Evolutionary conservation across 495 filamentous ascomycete genomes (phyloP).

Genomic region (Rhizodiscina lignyota): DNA sequence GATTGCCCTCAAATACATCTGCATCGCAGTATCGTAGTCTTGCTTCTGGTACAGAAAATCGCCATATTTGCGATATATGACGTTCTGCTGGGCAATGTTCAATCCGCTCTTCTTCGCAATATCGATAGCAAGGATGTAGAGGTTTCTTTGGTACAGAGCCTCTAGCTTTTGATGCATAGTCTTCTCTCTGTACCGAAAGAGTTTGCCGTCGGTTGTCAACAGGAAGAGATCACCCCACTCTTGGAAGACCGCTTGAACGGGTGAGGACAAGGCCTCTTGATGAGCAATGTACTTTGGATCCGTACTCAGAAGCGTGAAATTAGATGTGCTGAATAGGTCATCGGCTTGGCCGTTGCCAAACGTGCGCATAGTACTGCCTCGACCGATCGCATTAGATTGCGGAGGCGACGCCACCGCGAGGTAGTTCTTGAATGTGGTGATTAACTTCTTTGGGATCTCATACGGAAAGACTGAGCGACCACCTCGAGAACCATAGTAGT

Average conservation of each 20-base stretch:
- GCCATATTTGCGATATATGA: constrained; percentile 85
- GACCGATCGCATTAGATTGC: constrained; percentile 31
- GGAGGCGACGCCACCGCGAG: constrained; percentile 80
- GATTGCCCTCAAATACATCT: constrained; percentile 91
- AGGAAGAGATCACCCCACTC: constrained; percentile 88
- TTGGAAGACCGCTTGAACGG: constrained; percentile 62
- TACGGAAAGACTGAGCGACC: constrained; percentile 76
- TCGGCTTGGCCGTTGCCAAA: constrained; percentile 54
- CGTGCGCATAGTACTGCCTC: constrained; percentile 38
- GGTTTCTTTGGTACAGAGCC: constrained; percentile 82
- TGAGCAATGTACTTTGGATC: constrained; percentile 83
- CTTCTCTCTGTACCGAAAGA: constrained; percentile 86
- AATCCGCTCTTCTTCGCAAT: constrained; percentile 77
- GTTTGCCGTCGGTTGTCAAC: constrained; percentile 80
- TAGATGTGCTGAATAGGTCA: constrained; percentile 63
- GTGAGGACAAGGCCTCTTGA: constrained; percentile 62
- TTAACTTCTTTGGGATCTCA: constrained; percentile 73
- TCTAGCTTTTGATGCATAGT: constrained; percentile 79
- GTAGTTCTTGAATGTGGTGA: constrained; percentile 71
- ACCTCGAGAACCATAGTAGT: constrained; percentile 81
- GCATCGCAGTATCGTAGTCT: constrained; percentile 94
- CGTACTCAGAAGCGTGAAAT: constrained; percentile 78
- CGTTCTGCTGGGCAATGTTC: constrained; percentile 64
- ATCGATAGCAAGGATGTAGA: constrained; percentile 83
- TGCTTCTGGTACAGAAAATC: constrained; percentile 91